Base-by-base conservation (phyloP, 495 filamentous ascomycete species). In the Aspergillus funiculosus region DNA sequence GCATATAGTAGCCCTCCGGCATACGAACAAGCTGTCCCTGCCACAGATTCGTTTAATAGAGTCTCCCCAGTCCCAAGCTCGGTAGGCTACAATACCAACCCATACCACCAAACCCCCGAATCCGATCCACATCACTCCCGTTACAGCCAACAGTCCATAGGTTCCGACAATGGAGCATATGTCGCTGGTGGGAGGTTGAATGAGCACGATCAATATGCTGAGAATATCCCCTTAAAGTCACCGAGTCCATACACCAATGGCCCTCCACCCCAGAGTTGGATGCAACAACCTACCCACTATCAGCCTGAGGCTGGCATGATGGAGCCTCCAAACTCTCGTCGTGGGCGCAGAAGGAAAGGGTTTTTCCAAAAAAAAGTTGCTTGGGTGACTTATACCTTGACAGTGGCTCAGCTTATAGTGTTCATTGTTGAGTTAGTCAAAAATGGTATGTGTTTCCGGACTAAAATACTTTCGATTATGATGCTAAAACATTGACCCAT, bases 361-460 rank as follows among this genome's bases (percentile, higher is more conserved):
- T 79, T 76, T 51, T 78, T 80, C 37, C 63, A 59, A 8, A 74
- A 79, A 63, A 76, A 73, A 56, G 81, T 89, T 54, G 78, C 91
- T 1, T 89, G 86, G 74, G 81, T 94, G 9, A 85, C 87, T 6
- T 98, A 89, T 61, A 61, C 80, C 28, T 76, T 96, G 30, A 89
- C 89, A 3, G 25, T 80, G 11, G 73, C 87, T 14, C 89, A 97
- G 62, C 64, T 94, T 9, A 71, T 70, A 7, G 88, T 96, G n/a
- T 98, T 98, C 53, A 86, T 96, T 53, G 88, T 72, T 25, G 88
- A 96, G 72, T 63, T 98, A 41, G 82, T 85, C 38, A 87, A 83
- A 60, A 89, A 83, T 61, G 79, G 86, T 89, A 75, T 48, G 83
- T n/a, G n/a, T n/a, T n/a, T 53, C 30, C 2, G 9, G 17, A 6